Percentiles rank a stretch among this genome's conserved stretches.
Evolutionary conservation across 345 rosid species (phyloP).

Genomic region (Populus tremula): DNA sequence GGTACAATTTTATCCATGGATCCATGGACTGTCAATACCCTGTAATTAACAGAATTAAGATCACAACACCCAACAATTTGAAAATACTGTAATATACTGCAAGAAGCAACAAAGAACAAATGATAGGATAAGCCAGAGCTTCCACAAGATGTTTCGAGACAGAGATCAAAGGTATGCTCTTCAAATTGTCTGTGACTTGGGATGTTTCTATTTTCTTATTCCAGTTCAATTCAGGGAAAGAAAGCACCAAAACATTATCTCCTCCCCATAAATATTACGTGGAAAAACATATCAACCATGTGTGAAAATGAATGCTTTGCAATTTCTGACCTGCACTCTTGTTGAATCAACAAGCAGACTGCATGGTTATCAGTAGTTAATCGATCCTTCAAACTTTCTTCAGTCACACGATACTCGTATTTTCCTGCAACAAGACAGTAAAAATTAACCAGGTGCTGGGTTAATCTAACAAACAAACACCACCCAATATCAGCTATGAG

Average conservation of each 20-base stretch:
- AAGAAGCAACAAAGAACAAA: no score
- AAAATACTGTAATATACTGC: no score
- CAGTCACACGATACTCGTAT: slow-evolving; percentile 61
- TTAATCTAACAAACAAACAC: background rate
- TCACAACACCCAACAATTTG: background rate
- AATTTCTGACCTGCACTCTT: slow-evolving; percentile 57
- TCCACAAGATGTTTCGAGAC: background rate
- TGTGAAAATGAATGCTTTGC: background rate
- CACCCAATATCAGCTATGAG: background rate
- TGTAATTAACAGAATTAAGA: slow-evolving; percentile 25
- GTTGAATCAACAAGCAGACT: slow-evolving; percentile 51
- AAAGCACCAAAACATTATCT: background rate
- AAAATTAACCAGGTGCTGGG: background rate
- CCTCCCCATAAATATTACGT: background rate
- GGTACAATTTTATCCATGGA: slow-evolving; percentile 59
- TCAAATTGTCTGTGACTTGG: background rate
- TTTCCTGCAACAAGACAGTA: slow-evolving; percentile 41
- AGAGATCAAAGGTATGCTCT: background rate
- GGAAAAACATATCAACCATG: no score
- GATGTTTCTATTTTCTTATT: background rate
- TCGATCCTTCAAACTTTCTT: slow-evolving; percentile 74
- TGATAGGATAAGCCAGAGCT: background rate
- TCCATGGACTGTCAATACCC: slow-evolving; percentile 87
- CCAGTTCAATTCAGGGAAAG: background rate
- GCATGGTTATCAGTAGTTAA: slow-evolving; percentile 50